Base-by-base conservation (phyloP, 176 grass and related monocot genomes). In the Eremochloa ophiuroides region DNA sequence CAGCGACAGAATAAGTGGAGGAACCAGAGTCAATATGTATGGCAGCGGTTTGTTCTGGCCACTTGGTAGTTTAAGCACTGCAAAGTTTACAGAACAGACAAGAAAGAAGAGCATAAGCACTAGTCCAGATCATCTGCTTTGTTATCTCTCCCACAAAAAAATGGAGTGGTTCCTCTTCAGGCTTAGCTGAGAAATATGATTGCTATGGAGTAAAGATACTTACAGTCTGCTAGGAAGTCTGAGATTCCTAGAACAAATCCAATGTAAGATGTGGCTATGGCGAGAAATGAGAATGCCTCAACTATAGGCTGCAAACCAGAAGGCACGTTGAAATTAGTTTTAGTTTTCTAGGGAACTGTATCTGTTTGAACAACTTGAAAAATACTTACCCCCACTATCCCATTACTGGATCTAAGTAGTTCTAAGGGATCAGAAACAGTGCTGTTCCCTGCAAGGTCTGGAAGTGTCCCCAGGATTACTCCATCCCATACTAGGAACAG, bases 161-260 rank as follows among this genome's bases (percentile, higher is more conserved):
- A 23, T 30, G 46, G 25, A 63, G 43, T 73, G 33, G 11, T 58
- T 60, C 15, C 62, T 13, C 25, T 16, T 64, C 71, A 79, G 35
- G 46, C 37, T 39, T 68, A 79, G 25, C 51, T 30, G 12, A 83
- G 64, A 71, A 72, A 80, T 62, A 69, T 31, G 26, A 78, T 72
- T 75, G 48, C 39, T 59, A 22, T 33, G 25, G 64, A 29, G 25
- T 7, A 30, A 79, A 75, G 71, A 60, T 76, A 89, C 92, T 98
- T 89, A 94, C 95, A 91, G 76, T 98, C 95, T n/a, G 81, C 85
- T 81, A 94, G 38, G 73, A 98, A 98, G 76, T 98, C 95, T 12
- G 95, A 71, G 41, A 98, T 90, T 77, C 95, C 95, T 78, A 98
- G 90, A 87, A 98, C 78, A 78, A 98, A 98, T 78, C 95, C 95